A percentile compares a stretch with the other conserved stretches of the same genome.
Evolutionary conservation across 768 basidiomycete genomes (phyloP).

Genomic region (Suillus clintonianus): DNA sequence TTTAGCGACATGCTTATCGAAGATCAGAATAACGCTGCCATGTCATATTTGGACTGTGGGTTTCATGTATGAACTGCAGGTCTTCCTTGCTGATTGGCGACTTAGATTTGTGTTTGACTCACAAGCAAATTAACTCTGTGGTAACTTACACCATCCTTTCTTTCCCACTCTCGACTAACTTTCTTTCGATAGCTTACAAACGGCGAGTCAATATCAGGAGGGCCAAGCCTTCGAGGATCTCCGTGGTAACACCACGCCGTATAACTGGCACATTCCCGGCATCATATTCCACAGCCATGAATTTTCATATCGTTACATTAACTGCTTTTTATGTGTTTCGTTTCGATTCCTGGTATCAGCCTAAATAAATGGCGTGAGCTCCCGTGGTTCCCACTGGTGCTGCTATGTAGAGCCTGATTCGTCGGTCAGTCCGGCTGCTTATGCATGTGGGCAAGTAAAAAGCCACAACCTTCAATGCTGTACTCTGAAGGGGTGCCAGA

Average conservation of each 20-base stretch:
- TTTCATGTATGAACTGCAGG: slow-evolving; percentile 13
- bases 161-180: slow-evolving; percentile 3
- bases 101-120: slow-evolving; percentile 34
- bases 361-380: neutral
- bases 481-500: neutral
- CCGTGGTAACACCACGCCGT: slow-evolving; percentile 26
- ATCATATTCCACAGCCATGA: neutral
- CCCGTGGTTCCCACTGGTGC: neutral
- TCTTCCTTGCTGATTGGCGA: neutral
- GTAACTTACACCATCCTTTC: slow-evolving; percentile 15
- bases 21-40: slow-evolving; percentile 94
- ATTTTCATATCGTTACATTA: neutral
- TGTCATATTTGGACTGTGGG: slow-evolving; percentile 90
- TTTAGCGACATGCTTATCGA: slow-evolving; percentile 97
- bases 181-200: slow-evolving; percentile 25
- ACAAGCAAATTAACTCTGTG: slow-evolving; percentile 33
- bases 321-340: neutral
- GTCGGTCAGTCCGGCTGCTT: neutral
- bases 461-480: neutral
- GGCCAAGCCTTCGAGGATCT: slow-evolving; percentile 29
- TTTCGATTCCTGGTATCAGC: neutral
- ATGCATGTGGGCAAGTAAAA: neutral
- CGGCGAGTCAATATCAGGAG: slow-evolving; percentile 30
- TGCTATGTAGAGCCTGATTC: neutral
- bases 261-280: neutral